Percentiles rank a stretch among this genome's conserved stretches.
Evolutionary conservation across 495 filamentous ascomycete species (phyloP).

Genomic region (Penicilliopsis zonata): DNA sequence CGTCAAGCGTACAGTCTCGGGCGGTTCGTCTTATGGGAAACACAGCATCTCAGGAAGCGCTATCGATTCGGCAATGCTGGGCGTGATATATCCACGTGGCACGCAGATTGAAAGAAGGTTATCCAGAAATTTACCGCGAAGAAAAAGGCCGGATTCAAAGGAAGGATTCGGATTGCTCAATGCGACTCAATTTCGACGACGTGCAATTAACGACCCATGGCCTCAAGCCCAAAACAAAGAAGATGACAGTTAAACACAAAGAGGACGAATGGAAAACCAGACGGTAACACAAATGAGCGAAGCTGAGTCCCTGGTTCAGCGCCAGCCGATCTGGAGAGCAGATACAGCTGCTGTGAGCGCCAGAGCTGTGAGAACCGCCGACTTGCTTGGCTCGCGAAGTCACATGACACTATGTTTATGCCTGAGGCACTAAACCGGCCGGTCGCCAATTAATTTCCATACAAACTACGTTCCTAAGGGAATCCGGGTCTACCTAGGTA

Average conservation of each 20-base stretch:
- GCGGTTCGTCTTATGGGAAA: not conserved
- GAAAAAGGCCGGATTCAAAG: not conserved
- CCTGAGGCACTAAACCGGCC: no score
- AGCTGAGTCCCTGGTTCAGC: not conserved
- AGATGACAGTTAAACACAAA: not conserved
- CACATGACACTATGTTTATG: no score
- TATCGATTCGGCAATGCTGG: no score
- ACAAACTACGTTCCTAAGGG: no score
- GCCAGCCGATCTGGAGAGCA: not conserved
- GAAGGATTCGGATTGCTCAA: not conserved
- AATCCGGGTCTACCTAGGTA: no score
- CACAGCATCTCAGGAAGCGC: not conserved
- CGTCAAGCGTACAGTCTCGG: not conserved
- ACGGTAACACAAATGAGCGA: not conserved
- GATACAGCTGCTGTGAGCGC: not conserved
- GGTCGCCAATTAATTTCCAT: no score
- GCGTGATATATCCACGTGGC: no score
- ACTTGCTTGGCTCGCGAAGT: no score
- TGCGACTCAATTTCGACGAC: not conserved
- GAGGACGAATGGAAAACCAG: not conserved
- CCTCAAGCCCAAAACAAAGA: not conserved
- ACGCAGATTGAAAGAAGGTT: no score
- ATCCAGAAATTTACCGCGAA: no score
- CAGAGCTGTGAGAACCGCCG: no score
- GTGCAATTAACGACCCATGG: not conserved